A percentile compares a stretch with the other conserved stretches of the same genome.
phyloP scores from a whole-genome alignment of 345 rosid genomes.

The Litchi chinensis region DNA sequence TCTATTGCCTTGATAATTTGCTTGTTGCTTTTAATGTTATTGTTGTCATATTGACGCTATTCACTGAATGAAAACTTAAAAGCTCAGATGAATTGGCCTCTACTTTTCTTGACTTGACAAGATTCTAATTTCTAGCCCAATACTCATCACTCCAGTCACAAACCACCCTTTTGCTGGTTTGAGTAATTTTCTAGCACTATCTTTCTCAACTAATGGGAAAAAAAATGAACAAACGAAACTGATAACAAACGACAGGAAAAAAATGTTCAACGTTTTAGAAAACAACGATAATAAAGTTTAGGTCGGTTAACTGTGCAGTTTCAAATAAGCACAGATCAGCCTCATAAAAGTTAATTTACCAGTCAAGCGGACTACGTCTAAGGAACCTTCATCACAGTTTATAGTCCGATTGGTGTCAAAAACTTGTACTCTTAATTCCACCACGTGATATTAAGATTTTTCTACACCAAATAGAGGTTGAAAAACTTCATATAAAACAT shows the following conservation, averaged over 20 bases:
- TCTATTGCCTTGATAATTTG: background rate
- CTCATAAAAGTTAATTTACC: background rate
- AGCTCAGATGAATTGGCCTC: background rate
- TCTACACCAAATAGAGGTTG: background rate
- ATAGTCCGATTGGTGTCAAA: background rate
- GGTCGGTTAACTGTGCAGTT: background rate
- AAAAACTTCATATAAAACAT: background rate
- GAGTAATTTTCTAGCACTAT: background rate
- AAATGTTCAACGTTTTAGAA: background rate
- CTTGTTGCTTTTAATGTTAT: background rate
- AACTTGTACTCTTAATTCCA: background rate
- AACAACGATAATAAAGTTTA: background rate
- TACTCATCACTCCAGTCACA: background rate
- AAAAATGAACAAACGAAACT: no score
- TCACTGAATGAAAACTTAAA: background rate
- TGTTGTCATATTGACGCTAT: background rate
- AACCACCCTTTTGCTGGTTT: background rate
- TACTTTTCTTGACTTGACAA: constrained; percentile 1
- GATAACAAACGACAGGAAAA: background rate
- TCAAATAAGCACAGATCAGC: background rate
- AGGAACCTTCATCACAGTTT: background rate
- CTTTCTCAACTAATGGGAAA: background rate
- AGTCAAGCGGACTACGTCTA: constrained; percentile 2
- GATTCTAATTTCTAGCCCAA: background rate
- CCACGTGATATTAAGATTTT: constrained; percentile 10